Evolutionary conservation across 257 asterid species (phyloP).

Genomic region (Scutellaria galericulata): DNA sequence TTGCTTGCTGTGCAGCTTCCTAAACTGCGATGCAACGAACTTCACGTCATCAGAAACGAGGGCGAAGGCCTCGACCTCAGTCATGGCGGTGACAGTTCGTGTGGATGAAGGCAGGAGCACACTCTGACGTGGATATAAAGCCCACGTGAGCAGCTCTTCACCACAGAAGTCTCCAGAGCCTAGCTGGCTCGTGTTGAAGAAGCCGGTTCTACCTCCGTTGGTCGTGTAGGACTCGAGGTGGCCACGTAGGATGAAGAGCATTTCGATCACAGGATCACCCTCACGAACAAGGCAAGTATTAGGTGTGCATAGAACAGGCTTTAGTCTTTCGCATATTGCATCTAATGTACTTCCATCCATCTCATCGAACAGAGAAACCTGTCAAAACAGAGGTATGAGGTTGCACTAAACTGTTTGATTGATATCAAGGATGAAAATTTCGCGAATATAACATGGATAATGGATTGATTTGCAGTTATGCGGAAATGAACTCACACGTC

Average conservation of each 20-base stretch:
- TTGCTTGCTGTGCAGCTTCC: constrained; percentile 69
- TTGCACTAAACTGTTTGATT: too few species aligned
- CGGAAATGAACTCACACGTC: constrained; percentile 51
- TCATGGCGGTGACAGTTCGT: constrained; percentile 58
- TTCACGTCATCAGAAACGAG: constrained; percentile 57
- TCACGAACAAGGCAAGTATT: constrained; percentile 63
- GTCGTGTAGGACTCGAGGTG: constrained; percentile 70
- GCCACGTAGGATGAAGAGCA: constrained; percentile 75
- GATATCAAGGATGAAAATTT: too few species aligned
- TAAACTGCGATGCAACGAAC: constrained; percentile 67
- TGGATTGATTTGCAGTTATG: too few species aligned
- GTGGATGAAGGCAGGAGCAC: constrained; percentile 71
- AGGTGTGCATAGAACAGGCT: constrained; percentile 54
- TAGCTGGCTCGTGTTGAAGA: constrained; percentile 56
- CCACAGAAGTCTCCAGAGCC: constrained; percentile 79
- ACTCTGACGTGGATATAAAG: constrained; percentile 60
- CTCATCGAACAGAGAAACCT: constrained; percentile 71
- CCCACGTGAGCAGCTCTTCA: constrained; percentile 77
- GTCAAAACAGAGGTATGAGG: neutral
- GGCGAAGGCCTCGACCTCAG: constrained; percentile 76
- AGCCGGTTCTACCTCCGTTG: constrained; percentile 70
- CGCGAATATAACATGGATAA: too few species aligned
- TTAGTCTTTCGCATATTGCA: constrained; percentile 71
- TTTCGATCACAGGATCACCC: constrained; percentile 70
- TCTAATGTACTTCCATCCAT: constrained; percentile 67